Conservation (phyloP, 1,284 basidiomycete species). For the Heterobasidion irregulare region DNA sequence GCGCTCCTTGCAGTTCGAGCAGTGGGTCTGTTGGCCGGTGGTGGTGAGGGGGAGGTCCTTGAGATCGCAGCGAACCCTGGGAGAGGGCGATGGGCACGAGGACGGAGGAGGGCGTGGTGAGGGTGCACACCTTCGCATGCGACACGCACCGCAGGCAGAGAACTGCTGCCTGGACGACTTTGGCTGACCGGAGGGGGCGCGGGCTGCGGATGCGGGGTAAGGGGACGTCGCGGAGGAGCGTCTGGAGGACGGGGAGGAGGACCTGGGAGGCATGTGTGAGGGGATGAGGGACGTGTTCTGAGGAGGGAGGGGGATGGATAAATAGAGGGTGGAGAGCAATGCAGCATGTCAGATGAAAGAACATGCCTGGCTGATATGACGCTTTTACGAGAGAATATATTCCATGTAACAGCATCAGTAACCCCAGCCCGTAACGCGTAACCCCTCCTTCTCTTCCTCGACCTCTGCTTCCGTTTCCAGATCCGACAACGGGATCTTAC, state of each 20-base stretch:
- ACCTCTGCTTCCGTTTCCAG: not conserved
- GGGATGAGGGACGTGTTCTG: constrained; percentile 10
- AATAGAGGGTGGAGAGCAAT: constrained; percentile 1
- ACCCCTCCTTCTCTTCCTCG: too few species aligned
- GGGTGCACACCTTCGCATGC: constrained; percentile 62
- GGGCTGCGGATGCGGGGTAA: constrained; percentile 29
- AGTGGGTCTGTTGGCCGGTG: constrained; percentile 48
- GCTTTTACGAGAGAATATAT: too few species aligned
- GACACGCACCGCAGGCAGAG: constrained; percentile 84
- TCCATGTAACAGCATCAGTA: too few species aligned
- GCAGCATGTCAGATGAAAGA: not conserved
- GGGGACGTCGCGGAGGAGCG: constrained; percentile 26
- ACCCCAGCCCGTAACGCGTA: too few species aligned
- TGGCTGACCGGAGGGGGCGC: constrained; percentile 48
- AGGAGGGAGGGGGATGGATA: constrained; percentile 2
- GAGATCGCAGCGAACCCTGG: constrained; percentile 73
- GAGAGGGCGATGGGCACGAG: constrained; percentile 1
- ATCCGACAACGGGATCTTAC: not conserved
- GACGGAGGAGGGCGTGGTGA: not conserved
- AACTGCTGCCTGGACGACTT: constrained; percentile 76
- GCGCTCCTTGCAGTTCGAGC: constrained; percentile 83
- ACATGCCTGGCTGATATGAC: not conserved
- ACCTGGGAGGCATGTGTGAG: constrained; percentile 20
- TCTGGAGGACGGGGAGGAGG: constrained; percentile 23
- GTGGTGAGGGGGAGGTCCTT: constrained; percentile 55